These are phyloP conservation scores for Microbotryomycetes sp. DNA, from an alignment of 1,284 basidiomycete genomes.

Conservation along the genomic window DNA sequence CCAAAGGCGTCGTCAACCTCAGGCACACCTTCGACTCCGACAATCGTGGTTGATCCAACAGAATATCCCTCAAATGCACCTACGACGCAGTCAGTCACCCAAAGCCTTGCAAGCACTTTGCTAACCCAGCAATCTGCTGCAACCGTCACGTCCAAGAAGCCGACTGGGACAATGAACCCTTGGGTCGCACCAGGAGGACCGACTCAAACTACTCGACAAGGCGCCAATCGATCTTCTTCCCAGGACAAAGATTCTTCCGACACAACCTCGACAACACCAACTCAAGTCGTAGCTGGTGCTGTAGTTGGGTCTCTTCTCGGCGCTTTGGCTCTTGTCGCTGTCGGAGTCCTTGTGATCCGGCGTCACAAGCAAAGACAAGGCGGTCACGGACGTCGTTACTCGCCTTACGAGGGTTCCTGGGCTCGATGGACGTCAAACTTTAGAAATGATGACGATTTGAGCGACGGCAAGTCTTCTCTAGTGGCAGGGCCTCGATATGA, in stretches of 20 bases:
- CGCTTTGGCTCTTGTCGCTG: slow-evolving; percentile 12
- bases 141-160: neutral
- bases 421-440: neutral
- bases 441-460: neutral
- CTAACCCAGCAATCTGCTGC: neutral
- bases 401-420: neutral
- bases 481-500: neutral
- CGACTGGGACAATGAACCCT: neutral
- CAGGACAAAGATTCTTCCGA: neutral
- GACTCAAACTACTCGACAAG: neutral
- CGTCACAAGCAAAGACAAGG: neutral
- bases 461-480: neutral
- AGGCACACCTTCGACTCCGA: neutral
- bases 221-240: no score
- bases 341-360: slow-evolving; percentile 6
- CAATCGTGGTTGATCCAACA: neutral
- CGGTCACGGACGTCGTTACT: neutral
- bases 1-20: neutral
- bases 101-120: neutral
- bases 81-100: neutral
- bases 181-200: neutral
- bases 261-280: neutral
- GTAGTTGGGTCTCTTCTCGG: slow-evolving; percentile 22
- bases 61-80: neutral
- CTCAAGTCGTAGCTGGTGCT: slow-evolving; percentile 15